phyloP scores from a whole-genome alignment of 1,284 basidiomycete species.

The Ceratobasidium sp. region DNA sequence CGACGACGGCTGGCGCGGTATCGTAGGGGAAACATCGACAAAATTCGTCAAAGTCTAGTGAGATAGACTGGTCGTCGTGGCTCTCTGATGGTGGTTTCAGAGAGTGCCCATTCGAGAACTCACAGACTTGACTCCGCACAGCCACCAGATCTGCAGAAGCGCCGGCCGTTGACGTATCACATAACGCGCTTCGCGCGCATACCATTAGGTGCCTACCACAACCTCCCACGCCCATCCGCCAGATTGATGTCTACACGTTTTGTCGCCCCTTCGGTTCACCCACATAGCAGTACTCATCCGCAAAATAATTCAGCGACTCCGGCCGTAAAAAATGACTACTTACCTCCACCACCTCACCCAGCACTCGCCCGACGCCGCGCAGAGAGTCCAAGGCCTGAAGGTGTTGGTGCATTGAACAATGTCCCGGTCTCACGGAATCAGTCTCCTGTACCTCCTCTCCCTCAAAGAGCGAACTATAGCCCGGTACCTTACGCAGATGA shows the following conservation, averaged over 20 bases:
- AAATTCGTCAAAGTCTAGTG: too few species aligned
- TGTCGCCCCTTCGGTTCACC: conserved; percentile 5
- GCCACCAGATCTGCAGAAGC: too few species aligned
- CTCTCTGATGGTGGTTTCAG: too few species aligned
- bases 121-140: neutral
- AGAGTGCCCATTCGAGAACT: neutral
- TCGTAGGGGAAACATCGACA: conserved; percentile 9
- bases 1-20: neutral
- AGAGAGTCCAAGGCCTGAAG: neutral
- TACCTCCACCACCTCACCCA: conserved; percentile 23
- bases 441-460: conserved; percentile 5
- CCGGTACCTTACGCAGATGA: neutral
- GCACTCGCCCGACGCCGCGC: conserved; percentile 5
- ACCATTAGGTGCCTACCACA: neutral
- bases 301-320: neutral
- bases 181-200: neutral
- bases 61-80: too few species aligned
- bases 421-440: neutral
- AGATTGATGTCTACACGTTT: conserved; percentile 24
- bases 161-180: neutral
- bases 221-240: neutral
- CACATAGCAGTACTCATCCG: neutral
- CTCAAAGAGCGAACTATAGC: conserved; percentile 7
- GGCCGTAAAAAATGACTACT: neutral
- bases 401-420: conserved; percentile 12